Conservation (phyloP, 1,284 basidiomycete species). For the Mycena citricolor region DNA sequence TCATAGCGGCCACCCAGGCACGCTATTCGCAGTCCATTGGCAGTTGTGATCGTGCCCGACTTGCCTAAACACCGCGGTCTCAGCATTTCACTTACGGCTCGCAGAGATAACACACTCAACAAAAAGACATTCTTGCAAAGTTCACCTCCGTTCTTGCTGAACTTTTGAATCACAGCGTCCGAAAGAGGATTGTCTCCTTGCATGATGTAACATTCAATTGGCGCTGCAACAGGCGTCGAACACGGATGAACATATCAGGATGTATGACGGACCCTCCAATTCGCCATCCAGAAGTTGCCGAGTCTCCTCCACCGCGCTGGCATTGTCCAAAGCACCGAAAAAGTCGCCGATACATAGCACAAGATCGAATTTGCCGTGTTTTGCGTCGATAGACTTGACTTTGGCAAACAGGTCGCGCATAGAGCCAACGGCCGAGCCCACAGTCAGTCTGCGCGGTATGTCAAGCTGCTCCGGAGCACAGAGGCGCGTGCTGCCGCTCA, state of each 20-base stretch:
- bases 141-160: conserved; percentile 74
- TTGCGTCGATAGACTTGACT: conserved; percentile 83
- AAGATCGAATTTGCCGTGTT: conserved; percentile 93
- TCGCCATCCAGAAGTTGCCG: conserved; percentile 62
- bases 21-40: conserved; percentile 82
- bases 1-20: conserved; percentile 82
- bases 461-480: no score
- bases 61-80: conserved; percentile 57
- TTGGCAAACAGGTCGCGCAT: conserved; percentile 78
- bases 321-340: conserved; percentile 62
- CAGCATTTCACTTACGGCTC: conserved; percentile 1
- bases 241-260: conserved; percentile 10
- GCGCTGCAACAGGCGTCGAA: conserved; percentile 47
- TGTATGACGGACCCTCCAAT: conserved; percentile 53
- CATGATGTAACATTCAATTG: conserved; percentile 91
- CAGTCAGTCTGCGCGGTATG: conserved; percentile 77
- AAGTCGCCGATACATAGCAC: conserved; percentile 89
- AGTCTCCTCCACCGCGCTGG: conserved; percentile 47
- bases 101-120: conserved; percentile 58
- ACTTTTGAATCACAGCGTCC: conserved; percentile 67
- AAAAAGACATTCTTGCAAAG: conserved; percentile 82
- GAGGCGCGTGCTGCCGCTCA: conserved; percentile 9
- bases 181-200: conserved; percentile 80
- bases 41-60: conserved; percentile 78
- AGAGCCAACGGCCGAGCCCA: conserved; percentile 83